A percentile compares a stretch with the other conserved stretches of the same genome.
Conservation (phyloP, 2,329 filamentous ascomycete genomes). For the Aschersonia sp. region DNA sequence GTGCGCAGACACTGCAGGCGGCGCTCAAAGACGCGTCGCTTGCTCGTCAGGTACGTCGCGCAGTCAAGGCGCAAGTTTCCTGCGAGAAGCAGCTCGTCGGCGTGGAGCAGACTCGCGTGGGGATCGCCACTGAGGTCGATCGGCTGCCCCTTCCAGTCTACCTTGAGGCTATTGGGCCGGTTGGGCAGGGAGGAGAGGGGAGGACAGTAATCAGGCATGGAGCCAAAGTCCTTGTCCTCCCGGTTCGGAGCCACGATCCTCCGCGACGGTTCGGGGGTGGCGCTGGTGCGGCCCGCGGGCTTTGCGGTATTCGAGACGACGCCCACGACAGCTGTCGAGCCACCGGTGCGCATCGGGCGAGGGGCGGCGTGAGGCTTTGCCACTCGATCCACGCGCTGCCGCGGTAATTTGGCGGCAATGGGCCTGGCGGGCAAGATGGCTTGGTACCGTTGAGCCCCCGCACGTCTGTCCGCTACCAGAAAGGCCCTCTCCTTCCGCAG, state of each 20-base stretch:
- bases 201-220: slow-evolving; percentile 60
- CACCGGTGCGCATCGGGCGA: slow-evolving; percentile 17
- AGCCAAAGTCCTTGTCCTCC: slow-evolving; percentile 69
- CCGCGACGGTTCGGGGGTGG: slow-evolving; percentile 34
- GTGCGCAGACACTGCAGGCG: slow-evolving; percentile 52
- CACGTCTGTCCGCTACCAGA: slow-evolving; percentile 32
- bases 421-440: slow-evolving; percentile 29
- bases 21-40: slow-evolving; percentile 76
- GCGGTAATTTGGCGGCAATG: slow-evolving; percentile 12
- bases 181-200: slow-evolving; percentile 49
- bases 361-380: slow-evolving; percentile 19
- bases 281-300: slow-evolving; percentile 22
- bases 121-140: slow-evolving; percentile 65
- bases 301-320: slow-evolving; percentile 8
- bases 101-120: slow-evolving; percentile 55
- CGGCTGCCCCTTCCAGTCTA: slow-evolving; percentile 73
- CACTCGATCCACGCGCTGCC: slow-evolving; percentile 18
- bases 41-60: slow-evolving; percentile 81
- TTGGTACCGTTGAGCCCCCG: slow-evolving; percentile 21
- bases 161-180: slow-evolving; percentile 59
- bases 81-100: slow-evolving; percentile 63
- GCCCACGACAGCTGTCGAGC: not conserved
- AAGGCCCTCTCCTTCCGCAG: slow-evolving; percentile 34
- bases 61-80: slow-evolving; percentile 70
- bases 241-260: slow-evolving; percentile 49